Evolutionary conservation across 352 stramenopile species (phyloP).

Genomic region (Plasmopara viticola): DNA sequence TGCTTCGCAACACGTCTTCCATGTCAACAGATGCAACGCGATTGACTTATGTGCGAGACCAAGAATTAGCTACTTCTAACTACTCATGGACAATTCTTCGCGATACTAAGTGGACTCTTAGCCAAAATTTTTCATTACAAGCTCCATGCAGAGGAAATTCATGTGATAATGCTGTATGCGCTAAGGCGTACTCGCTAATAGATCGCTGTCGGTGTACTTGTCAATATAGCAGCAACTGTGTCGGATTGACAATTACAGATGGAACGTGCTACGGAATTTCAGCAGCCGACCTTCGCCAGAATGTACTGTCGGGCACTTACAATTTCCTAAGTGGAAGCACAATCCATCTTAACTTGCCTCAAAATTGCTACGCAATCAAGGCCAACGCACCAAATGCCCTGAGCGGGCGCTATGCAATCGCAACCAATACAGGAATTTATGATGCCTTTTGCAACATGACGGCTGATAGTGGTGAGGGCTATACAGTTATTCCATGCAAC

Average conservation of each 20-base stretch:
- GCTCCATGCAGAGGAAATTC: slow-evolving; percentile 20
- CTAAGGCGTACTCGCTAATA: slow-evolving; percentile 23
- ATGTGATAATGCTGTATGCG: slow-evolving; percentile 28
- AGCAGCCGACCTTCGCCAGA: slow-evolving; percentile 31
- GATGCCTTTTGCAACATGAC: slow-evolving; percentile 53
- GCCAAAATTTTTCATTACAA: slow-evolving; percentile 28
- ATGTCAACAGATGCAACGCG: slow-evolving; percentile 22
- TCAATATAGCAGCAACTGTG: slow-evolving; percentile 22
- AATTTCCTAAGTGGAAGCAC: slow-evolving; percentile 15
- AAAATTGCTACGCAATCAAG: slow-evolving; percentile 52
- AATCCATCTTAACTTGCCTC: slow-evolving; percentile 52
- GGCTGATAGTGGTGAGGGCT: slow-evolving; percentile 39
- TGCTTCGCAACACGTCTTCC: slow-evolving; percentile 24
- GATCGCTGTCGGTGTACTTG: slow-evolving; percentile 49
- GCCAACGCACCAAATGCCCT: slow-evolving; percentile 17
- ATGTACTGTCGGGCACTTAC: slow-evolving; percentile 26
- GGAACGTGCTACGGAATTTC: slow-evolving; percentile 37
- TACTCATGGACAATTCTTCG: slow-evolving; percentile 37
- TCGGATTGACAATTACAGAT: slow-evolving; percentile 36
- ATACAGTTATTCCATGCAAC: slow-evolving; percentile 48
- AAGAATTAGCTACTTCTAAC: slow-evolving; percentile 23
- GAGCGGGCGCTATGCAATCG: slow-evolving; percentile 39
- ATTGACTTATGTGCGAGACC: slow-evolving; percentile 20
- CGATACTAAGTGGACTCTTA: slow-evolving; percentile 29
- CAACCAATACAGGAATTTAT: slow-evolving; percentile 33